phyloP scores from a whole-genome alignment of 345 rosid species.

The Arabis hirsuta region DNA sequence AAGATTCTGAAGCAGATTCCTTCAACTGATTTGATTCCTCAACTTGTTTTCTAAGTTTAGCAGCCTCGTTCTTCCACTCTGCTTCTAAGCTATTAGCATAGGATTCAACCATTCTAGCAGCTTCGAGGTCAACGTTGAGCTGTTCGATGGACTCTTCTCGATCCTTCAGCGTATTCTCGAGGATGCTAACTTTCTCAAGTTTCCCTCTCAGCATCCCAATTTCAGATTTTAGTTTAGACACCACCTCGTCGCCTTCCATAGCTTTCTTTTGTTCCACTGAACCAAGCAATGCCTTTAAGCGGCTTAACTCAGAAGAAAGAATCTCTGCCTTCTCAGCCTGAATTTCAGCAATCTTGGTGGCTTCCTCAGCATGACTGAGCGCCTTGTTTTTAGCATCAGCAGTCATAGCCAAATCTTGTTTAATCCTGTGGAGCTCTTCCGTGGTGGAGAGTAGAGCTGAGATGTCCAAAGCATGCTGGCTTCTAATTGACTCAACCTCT shows the following conservation, averaged over 20 bases:
- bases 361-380: slow-evolving; percentile 85
- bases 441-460: slow-evolving; percentile 75
- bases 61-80: slow-evolving; percentile 62
- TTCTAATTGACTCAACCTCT: slow-evolving; percentile 75
- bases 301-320: slow-evolving; percentile 70
- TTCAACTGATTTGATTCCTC: slow-evolving; percentile 68
- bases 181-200: slow-evolving; percentile 54
- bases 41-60: slow-evolving; percentile 60
- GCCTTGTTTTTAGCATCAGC: slow-evolving; percentile 89
- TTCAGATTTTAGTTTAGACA: slow-evolving; percentile 61
- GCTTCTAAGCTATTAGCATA: slow-evolving; percentile 70
- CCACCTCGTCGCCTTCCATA: slow-evolving; percentile 52
- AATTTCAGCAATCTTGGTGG: slow-evolving; percentile 88
- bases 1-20: slow-evolving; percentile 77
- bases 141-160: slow-evolving; percentile 71
- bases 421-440: slow-evolving; percentile 73
- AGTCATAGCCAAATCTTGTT: slow-evolving; percentile 78
- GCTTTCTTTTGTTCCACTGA: slow-evolving; percentile 58
- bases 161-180: slow-evolving; percentile 57
- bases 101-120: slow-evolving; percentile 88
- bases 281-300: slow-evolving; percentile 65
- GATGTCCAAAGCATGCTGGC: slow-evolving; percentile 86
- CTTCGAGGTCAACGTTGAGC: slow-evolving; percentile 86
- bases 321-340: slow-evolving; percentile 77
- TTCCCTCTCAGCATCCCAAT: slow-evolving; percentile 58